Evolutionary conservation across 2,329 filamentous ascomycete species (phyloP).

Genomic region (Cryphonectria radicalis): DNA sequence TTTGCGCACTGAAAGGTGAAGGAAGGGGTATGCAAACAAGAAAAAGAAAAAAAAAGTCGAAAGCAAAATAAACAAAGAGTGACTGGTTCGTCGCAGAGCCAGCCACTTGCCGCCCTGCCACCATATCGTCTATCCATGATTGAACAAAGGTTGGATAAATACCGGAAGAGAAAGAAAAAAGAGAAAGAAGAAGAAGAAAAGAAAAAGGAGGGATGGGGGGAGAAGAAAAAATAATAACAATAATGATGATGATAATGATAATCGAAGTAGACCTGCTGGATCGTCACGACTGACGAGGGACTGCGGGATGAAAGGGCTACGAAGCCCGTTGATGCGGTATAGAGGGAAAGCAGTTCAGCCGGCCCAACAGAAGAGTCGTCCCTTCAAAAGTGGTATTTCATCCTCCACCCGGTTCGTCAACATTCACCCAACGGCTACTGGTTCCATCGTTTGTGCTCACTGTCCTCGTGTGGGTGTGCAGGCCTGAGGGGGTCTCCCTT

Average conservation of each 20-base stretch:
- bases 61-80: not conserved
- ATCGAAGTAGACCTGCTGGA: slow-evolving; percentile 15
- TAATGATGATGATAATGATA: not conserved
- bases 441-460: slow-evolving; percentile 26
- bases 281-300: slow-evolving; percentile 13
- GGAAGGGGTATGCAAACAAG: not conserved
- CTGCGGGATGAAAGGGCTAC: slow-evolving; percentile 22
- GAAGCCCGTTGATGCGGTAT: slow-evolving; percentile 27
- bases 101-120: slow-evolving; percentile 20
- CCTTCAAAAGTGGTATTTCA: not conserved
- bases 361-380: slow-evolving; percentile 18
- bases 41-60: not conserved
- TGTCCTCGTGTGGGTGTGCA: slow-evolving; percentile 29
- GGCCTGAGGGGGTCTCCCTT: slow-evolving; percentile 31
- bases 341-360: slow-evolving; percentile 25
- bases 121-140: slow-evolving; percentile 20
- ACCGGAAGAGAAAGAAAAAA: slow-evolving; percentile 9
- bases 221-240: not conserved
- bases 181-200: slow-evolving; percentile 10
- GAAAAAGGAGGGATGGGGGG: too few relatives aligned
- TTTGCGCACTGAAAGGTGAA: not conserved
- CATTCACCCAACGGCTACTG: not conserved
- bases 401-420: not conserved
- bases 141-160: not conserved
- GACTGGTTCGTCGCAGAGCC: slow-evolving; percentile 14